Percentiles rank a stretch among this genome's conserved stretches.
phyloP scores from a whole-genome alignment of 371 early-diverging fungal genomes.

The Mortierella sp. region DNA sequence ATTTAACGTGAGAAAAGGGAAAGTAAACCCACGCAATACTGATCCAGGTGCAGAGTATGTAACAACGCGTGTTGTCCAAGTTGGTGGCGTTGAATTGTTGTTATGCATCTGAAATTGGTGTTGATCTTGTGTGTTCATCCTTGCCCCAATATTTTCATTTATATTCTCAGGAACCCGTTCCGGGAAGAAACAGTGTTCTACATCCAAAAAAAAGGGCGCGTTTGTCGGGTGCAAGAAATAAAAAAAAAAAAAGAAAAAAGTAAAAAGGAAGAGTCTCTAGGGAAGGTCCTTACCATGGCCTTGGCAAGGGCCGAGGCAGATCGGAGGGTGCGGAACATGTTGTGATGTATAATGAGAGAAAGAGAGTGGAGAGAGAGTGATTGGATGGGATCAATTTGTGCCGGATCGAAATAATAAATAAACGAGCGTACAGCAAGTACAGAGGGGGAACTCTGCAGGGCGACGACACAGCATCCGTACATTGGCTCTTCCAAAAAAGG shows the following conservation, averaged over 20 bases:
- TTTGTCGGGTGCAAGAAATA: neutral
- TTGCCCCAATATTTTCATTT: neutral
- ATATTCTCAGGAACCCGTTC: neutral
- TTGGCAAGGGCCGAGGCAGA: constrained; percentile 6
- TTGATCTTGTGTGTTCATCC: no score
- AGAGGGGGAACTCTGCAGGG: no score
- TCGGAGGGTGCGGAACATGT: neutral
- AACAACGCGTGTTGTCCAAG: neutral
- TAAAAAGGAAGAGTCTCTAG: neutral
- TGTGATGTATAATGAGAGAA: neutral
- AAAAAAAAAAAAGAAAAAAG: neutral
- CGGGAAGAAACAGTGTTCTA: neutral
- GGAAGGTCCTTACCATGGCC: neutral
- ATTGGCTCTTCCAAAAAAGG: neutral
- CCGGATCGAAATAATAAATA: constrained; percentile 1
- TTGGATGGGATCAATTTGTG: neutral
- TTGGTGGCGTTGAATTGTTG: no score
- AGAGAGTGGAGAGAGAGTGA: neutral
- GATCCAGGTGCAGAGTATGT: neutral
- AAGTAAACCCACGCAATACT: no score
- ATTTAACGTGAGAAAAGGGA: no score
- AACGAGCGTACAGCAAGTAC: neutral
- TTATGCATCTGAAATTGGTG: no score
- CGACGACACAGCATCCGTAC: neutral
- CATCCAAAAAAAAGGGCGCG: neutral